Conservation (phyloP, 108 stramenopile genomes). For the Skeletonema costatum region DNA sequence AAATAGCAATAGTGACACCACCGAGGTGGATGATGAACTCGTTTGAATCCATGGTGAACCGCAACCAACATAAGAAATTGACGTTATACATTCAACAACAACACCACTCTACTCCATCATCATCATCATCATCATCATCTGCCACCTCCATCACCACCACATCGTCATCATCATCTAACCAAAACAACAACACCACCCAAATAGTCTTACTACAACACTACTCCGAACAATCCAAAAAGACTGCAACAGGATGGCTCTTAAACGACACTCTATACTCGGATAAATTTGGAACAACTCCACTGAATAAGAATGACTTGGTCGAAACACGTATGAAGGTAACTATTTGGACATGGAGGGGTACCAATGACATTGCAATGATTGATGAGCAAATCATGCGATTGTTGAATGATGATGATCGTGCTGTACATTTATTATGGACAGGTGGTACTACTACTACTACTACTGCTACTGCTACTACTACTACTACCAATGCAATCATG, state of each 20-base stretch:
- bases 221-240: constrained; percentile 1
- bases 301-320: background rate
- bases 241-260: constrained; percentile 20
- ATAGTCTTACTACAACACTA: constrained; percentile 18
- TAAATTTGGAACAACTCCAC: background rate
- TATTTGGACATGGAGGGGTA: background rate
- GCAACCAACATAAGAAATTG: background rate
- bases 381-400: background rate
- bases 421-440: background rate
- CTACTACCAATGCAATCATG: background rate
- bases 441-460: background rate
- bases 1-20: background rate
- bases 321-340: background rate
- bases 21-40: constrained; percentile 13
- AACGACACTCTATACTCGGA: background rate
- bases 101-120: background rate
- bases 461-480: background rate
- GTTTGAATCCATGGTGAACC: background rate
- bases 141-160: too few relatives aligned
- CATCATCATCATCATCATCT: too few relatives aligned
- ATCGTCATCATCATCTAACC: too few relatives aligned
- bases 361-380: background rate
- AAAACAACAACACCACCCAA: background rate
- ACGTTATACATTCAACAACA: background rate
- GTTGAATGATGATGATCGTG: background rate